These are phyloP conservation scores for Peterozyma toletana DNA, from an alignment of 805 yeast genomes.

Conservation along the genomic window DNA sequence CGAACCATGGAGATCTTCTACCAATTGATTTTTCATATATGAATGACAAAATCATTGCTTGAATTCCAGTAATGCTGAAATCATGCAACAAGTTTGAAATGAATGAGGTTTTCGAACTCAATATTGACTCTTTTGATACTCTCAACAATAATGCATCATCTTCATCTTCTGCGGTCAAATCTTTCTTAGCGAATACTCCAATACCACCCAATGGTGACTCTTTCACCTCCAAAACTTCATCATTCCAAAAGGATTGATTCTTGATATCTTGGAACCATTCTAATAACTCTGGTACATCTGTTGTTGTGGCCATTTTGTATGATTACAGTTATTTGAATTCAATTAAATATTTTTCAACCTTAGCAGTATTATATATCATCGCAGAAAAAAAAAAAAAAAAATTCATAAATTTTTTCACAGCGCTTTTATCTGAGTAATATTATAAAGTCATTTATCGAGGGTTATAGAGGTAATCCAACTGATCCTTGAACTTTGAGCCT, in stretches of 20 bases:
- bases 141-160: constrained; percentile 33
- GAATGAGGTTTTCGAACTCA: constrained; percentile 51
- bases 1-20: constrained; percentile 73
- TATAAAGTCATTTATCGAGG: too few species aligned
- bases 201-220: constrained; percentile 53
- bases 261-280: constrained; percentile 43
- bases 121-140: constrained; percentile 52
- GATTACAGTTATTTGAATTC: not conserved
- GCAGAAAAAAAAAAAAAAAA: too few species aligned
- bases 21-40: constrained; percentile 61
- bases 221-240: constrained; percentile 34
- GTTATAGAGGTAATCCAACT: too few species aligned
- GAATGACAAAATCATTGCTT: constrained; percentile 59
- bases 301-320: constrained; percentile 21
- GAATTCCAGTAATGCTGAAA: constrained; percentile 52
- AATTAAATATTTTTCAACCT: too few species aligned
- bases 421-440: too few species aligned
- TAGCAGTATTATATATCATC: too few species aligned
- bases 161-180: constrained; percentile 22
- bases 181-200: constrained; percentile 59
- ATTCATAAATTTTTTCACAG: too few species aligned
- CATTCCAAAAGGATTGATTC: constrained; percentile 48
- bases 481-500: too few species aligned
- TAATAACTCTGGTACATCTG: constrained; percentile 21
- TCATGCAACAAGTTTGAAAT: constrained; percentile 66